Base-by-base conservation (phyloP, 83 land plant genomes). In the Isoetes engelmannii region DNA sequence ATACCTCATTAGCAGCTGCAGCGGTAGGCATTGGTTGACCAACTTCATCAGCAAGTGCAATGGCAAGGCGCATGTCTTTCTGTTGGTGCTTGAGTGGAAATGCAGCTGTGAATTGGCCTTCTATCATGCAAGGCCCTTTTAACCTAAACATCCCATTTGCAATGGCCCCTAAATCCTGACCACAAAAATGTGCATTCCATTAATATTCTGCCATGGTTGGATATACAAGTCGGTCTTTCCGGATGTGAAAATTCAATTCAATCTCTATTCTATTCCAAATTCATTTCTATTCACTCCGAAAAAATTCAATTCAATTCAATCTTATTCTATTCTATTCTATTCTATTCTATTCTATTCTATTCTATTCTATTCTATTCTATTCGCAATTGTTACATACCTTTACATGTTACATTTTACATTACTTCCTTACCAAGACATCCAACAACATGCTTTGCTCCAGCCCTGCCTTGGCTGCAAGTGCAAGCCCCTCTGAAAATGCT, bases 51-150 rank as follows among this genome's bases (percentile, higher is more conserved):
- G 89, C 98, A 45, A 92, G 85, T 44, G 92, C 85, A 48, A 92
- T 81, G 59, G 98, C 95, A 70, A 92, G 68, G 37, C 96, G 80
- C 92, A 92, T 82, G 66, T 92, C 98, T 75, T 92, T 92, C 82
- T 92, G 98, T 69, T 92, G 98, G 65, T 92, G 98, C 64, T 92
- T 92, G 18, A 92, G 69, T 48, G 98, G 95, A 62, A 92, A 92
- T 17, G 92, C 92, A 63, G 98, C 81, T n/a, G 87, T 51, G 63
- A 79, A 89, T 13, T 67, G 79, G 48, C 50, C 69, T 56, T 82
- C 42, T n/a, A 87, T 79, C 89, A 92, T 89, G 4, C 86, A 44
- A 8, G 98, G 92, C 19, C 98, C 98, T 67, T 93, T 93, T 79
- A 87, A 41, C 59, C 70, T 89, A 76, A 89, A 89, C 98, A 93